Evolutionary conservation across 2,329 filamentous ascomycete species (phyloP), one percentile per base, ranked within the genome.

Genomic region (Coniella vitis): DNA sequence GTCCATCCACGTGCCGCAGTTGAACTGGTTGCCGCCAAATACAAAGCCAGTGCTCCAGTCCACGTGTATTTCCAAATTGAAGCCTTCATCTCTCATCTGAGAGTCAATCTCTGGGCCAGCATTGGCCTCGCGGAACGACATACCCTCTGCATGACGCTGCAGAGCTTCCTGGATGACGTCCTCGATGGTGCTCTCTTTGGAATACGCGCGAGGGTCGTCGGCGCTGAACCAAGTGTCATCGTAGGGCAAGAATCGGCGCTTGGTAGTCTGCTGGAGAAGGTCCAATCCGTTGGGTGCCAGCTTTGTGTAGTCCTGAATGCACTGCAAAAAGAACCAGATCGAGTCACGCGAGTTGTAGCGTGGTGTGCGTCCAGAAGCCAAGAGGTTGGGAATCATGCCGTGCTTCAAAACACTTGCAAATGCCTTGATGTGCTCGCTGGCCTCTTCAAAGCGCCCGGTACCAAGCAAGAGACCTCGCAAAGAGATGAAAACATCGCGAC

Each of bases 1-100:
- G 74, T 98, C 93, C 90, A 96, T 96, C 93, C 93, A 98, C 1
- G 93, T 98, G 45, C 93, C 93, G 60, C 94, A 98, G 67, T 98
- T 98, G 68, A 72, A 77, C 62, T 96, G 90, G 61, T 88, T 97
- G 31, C 94, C 93, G 48, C 94, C 93, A 61, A 94, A 95, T 50
- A 98, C 84, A 55, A 98, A 79, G 19, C 93, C 94, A 4, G 83
- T 93, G 29, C 78, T 72, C 91, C 91, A 97, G 63, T 98, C 91
- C 10, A 95, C 87, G 52, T 86, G 80, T 57, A 97, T 85, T 52
- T 93, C 83, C 56, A 95, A 88, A 61, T 96, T 83, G 73, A 98
- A 98, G 0, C 93, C 93, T 60, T 90, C 84, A 4, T 87, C 78
- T 55, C 79, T 87, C 93, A 98, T 98, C 66, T 98, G 91, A 57